These are phyloP conservation scores for Echium plantagineum DNA, from an alignment of 257 asterid genomes.

Conservation along the genomic window DNA sequence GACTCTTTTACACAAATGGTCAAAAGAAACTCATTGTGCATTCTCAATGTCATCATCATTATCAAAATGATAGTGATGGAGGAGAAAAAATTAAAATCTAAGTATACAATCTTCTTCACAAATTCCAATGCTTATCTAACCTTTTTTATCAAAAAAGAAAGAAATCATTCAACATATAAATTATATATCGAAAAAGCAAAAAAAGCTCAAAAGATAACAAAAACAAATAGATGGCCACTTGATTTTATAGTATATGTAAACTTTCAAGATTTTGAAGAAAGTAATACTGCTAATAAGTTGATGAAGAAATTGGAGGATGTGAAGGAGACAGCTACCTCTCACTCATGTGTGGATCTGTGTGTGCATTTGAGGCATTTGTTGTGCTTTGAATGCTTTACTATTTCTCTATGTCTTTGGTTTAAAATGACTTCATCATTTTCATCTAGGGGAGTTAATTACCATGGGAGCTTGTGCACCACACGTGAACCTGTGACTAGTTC, in stretches of 20 bases:
- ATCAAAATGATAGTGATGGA: conserved; percentile 12
- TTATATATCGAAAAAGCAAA: conserved; percentile 3
- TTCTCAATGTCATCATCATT: conserved; percentile 33
- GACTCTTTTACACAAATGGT: conserved; percentile 33
- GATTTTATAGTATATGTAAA: not conserved
- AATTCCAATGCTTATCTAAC: conserved; percentile 15
- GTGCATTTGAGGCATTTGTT: conserved; percentile 7
- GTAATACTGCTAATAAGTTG: conserved; percentile 3
- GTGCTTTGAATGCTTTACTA: conserved; percentile 7
- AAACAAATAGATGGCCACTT: not conserved
- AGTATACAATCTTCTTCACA: conserved; percentile 5
- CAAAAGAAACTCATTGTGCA: conserved; percentile 33
- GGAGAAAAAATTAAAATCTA: conserved; percentile 12
- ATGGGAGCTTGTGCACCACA: conserved; percentile 26
- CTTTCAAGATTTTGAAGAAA: conserved; percentile 10
- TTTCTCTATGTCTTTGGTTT: not conserved
- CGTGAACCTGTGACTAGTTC: too few species aligned
- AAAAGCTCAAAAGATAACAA: not conserved
- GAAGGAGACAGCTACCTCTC: not conserved
- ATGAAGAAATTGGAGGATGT: not conserved
- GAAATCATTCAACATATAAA: conserved; percentile 21
- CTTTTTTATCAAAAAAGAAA: conserved; percentile 19
- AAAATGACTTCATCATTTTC: not conserved
- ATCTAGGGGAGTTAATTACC: conserved; percentile 14
- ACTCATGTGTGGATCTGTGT: conserved; percentile 7